Base-by-base conservation (phyloP, 352 stramenopile genomes). In the Sclerospora graminicola region DNA sequence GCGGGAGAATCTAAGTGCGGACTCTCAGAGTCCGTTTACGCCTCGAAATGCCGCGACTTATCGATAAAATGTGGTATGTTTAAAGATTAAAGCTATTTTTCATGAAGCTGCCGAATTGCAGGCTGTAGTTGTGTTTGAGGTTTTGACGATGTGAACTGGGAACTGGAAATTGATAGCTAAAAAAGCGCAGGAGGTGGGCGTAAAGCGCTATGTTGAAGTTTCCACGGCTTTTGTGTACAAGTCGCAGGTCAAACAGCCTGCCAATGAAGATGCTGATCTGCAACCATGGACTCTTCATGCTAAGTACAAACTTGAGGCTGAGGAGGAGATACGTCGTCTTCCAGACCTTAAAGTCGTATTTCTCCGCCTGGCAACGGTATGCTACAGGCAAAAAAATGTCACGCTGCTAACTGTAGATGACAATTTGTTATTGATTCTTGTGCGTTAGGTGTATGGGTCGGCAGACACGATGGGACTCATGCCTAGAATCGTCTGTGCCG, bases 151-250 rank as follows among this genome's bases (percentile, higher is more conserved):
- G 2, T 30, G 19, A n/a, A 30, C 13, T 11, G 8, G 38, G 21
- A 34, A 21, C 21, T 21, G n/a, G 8, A n/a, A 21, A 11, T 24
- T 48, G 16, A 29, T 51, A 72, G 74, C 75, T 24, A 69, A 74
- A 37, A 85, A 85, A 49, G 74, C 69, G 5, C 53, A 76, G 23
- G 66, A 75, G 30, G 42, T 88, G 36, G 61, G 72, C 9, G 69
- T 91, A n/a, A 84, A 82, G 45, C 71, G 77, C 20, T 91, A 75
- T 44, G 49, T 93, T 45, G 82, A 93, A 59, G 76, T 93, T 11
- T 93, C 82, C 14, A 91, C 82, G 16, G 76, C 74, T n/a, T 88
- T 88, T 38, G 79, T 93, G 37, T 93, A 93, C 71, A 90, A 89
- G 50, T 89, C 79, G 18, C 77, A 90, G 51, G 60, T 66, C 0